Base-by-base conservation (phyloP, 1,284 basidiomycete genomes). In the Psilocybe mexicana region DNA sequence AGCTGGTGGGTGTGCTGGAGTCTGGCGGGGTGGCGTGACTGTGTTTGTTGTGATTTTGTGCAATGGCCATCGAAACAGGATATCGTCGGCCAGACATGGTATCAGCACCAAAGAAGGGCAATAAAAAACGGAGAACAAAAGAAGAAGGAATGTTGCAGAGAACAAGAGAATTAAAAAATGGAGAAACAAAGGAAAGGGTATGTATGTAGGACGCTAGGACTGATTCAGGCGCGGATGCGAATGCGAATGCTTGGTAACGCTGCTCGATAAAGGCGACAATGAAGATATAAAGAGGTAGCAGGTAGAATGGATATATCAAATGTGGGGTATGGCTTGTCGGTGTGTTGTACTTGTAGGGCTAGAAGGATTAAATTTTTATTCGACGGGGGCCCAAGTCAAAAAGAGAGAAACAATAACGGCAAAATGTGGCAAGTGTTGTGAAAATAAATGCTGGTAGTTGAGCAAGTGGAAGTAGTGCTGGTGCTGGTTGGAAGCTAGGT, bases 31-130 rank as follows among this genome's bases (percentile, higher is more conserved):
- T 40, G 52, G 62, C 61, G 62, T 53, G 62, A 57, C 45, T 55
- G 62, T 63, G 57, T 58, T 55, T 59, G 52, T 18, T 35, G 52
- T 59, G 54, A 56, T 58, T 58, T 54, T 46, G 57, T 35, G 49
- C 35, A 51, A 53, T 61, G 35, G 63, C 51, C 24, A 42, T 40
- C 14, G 55, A 54, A 26, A 42, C 54, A 25, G 49, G 57, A 44
- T 52, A 61, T 40, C 50, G 58, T 45, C 52, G 46, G 49, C 54
- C 46, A 52, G 38, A 53, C 48, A 58, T 53, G 25, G 44, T 30
- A 47, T 33, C 11, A 18, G 18, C 14, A 43, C 18, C 47, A 49
- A 44, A 38, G 24, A 38, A n/a, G 33, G 33, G 26, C 23, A 38
- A 5, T 47, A 30, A 46, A 12, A 36, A 59, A 59, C 58, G 59